Evolutionary conservation across 768 basidiomycete genomes (phyloP), one percentile per base, ranked within the genome.

Genomic region (Albatrellus ellisii): DNA sequence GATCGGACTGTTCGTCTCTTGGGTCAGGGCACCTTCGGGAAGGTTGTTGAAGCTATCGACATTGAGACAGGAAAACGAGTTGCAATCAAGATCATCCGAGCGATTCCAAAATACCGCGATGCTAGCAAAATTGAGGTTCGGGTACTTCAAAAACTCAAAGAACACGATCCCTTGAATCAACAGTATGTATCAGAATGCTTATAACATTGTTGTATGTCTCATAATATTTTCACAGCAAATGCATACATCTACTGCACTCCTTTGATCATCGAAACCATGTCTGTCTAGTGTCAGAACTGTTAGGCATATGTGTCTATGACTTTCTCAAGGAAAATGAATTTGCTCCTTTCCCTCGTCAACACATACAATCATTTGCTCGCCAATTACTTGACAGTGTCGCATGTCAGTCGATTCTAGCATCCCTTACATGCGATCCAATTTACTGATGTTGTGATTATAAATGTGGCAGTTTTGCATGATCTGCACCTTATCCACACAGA

Each of bases 211-310:
- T 43, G 41, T 45, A 46, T 34, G 36, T 36, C 20, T 17, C 15
- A 12, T 29, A 43, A 45, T 36, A 18, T 38, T 35, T 37, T 44
- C 39, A 24, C 46, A 98, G 95, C 60, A 95, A 97, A 80, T 99
- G 95, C 63, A 95, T 99, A 40, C 92, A 97, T 61, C 69, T 98
- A 24, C 65, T 91, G 41, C 76, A 89, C 53, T 88, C 80, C 75
- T 98, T 99, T 59, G 94, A 98, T 66, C 89, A 87, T 62, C 76
- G 87, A 52, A 95, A 95, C 64, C 95, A 99, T 61, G 90, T 97
- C 52, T 99, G 95, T 59, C 66, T 99, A 15, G 95, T 98, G 38
- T 92, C 91, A 4, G 91, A 95, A 56, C 71, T 99, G 18, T 69
- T 98, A 39, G 91, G 91, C 47, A 87, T 89, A 81, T 97, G 92